Conservation (phyloP, 2,329 filamentous ascomycete genomes). For the Colletotrichum navitas region DNA sequence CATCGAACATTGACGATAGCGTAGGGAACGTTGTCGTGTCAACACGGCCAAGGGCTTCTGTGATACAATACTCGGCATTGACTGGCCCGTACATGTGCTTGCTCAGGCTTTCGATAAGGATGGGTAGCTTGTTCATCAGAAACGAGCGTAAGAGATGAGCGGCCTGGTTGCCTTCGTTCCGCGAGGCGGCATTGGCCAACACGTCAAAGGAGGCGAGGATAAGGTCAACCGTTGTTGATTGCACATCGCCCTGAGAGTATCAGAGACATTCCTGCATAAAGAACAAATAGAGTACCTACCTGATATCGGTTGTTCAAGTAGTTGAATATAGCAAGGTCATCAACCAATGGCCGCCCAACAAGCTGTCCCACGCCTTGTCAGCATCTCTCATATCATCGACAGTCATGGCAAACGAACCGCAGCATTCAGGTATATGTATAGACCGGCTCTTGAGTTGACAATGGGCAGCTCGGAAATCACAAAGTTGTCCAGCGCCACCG, state of each 20-base stretch:
- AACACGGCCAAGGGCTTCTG: slow-evolving; percentile 81
- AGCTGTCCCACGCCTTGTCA: slow-evolving; percentile 68
- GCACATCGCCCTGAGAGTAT: slow-evolving; percentile 75
- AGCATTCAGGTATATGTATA: slow-evolving; percentile 89
- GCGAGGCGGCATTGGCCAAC: slow-evolving; percentile 86
- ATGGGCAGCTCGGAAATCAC: slow-evolving; percentile 74
- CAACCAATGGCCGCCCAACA: slow-evolving; percentile 83
- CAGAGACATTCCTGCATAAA: not conserved
- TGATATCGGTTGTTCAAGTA: slow-evolving; percentile 89
- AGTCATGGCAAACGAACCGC: slow-evolving; percentile 67
- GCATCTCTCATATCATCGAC: slow-evolving; percentile 9
- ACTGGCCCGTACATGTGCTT: slow-evolving; percentile 80
- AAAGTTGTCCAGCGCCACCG: slow-evolving; percentile 67
- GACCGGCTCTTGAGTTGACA: slow-evolving; percentile 81
- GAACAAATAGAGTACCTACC: slow-evolving; percentile 57
- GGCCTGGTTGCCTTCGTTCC: slow-evolving; percentile 65
- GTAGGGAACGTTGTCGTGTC: slow-evolving; percentile 82
- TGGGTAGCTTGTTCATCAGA: slow-evolving; percentile 76
- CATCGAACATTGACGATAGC: slow-evolving; percentile 70
- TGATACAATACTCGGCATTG: slow-evolving; percentile 77
- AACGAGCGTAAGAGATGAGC: slow-evolving; percentile 88
- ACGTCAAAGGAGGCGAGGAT: slow-evolving; percentile 92
- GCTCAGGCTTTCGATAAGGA: slow-evolving; percentile 65
- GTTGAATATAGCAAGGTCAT: slow-evolving; percentile 82
- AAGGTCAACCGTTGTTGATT: slow-evolving; percentile 82